Conservation (phyloP, 2,329 filamentous ascomycete species). For the Pestalotiopsis sp. region DNA sequence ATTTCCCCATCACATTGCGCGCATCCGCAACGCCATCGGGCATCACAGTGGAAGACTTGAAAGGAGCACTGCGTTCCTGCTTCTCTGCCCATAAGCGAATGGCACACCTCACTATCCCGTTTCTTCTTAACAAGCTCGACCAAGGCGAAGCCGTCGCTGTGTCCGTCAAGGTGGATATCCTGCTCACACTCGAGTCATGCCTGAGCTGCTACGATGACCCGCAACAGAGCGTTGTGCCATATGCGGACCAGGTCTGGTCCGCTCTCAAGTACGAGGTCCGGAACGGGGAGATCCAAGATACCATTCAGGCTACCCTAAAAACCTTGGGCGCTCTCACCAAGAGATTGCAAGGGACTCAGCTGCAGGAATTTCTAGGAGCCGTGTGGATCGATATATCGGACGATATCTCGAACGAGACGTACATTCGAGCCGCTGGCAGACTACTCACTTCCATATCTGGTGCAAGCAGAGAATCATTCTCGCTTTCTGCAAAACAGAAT, state of each 20-base stretch:
- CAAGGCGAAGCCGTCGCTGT: conserved; percentile 60
- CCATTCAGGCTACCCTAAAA: conserved; percentile 56
- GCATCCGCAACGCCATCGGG: conserved; percentile 49
- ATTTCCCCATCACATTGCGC: conserved; percentile 62
- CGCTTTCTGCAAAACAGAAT: conserved; percentile 46
- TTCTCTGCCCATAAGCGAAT: conserved; percentile 53
- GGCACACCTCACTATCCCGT: conserved; percentile 50
- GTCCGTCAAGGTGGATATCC: conserved; percentile 61
- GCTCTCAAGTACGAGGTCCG: conserved; percentile 66
- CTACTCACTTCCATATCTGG: conserved; percentile 53
- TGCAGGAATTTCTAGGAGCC: conserved; percentile 47
- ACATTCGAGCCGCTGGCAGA: conserved; percentile 53
- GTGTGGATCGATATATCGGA: conserved; percentile 55
- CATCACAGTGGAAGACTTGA: conserved; percentile 59
- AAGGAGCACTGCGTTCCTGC: conserved; percentile 52
- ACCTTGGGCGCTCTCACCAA: conserved; percentile 52
- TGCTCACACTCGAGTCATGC: conserved; percentile 57
- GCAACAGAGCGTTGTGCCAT: conserved; percentile 48
- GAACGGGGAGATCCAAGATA: conserved; percentile 60
- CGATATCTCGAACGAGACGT: conserved; percentile 55
- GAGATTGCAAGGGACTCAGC: conserved; percentile 44
- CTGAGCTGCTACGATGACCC: conserved; percentile 50
- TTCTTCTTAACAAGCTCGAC: conserved; percentile 58
- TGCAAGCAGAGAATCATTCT: conserved; percentile 49
- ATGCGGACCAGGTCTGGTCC: conserved; percentile 54